phyloP scores from a whole-genome alignment of 768 basidiomycete species.

The Tubosaeta sp. region DNA sequence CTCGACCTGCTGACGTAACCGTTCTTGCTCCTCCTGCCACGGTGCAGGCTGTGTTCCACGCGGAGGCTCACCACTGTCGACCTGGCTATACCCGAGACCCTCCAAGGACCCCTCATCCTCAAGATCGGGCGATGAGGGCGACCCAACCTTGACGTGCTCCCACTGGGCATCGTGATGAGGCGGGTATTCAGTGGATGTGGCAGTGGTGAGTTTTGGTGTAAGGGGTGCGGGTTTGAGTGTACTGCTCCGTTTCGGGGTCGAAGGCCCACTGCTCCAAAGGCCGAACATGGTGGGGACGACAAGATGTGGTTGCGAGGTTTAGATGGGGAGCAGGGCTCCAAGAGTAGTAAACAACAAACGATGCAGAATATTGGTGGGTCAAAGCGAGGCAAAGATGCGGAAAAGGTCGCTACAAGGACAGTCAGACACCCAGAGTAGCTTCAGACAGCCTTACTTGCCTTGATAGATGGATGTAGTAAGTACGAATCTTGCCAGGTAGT shows the following conservation, averaged over 20 bases:
- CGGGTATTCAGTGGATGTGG: conserved; percentile 9
- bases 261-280: conserved; percentile 10
- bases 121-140: conserved; percentile 12
- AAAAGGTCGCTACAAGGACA: background rate
- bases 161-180: conserved; percentile 17
- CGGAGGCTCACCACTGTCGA: conserved; percentile 4
- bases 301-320: background rate
- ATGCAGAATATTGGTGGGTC: background rate
- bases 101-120: conserved; percentile 18
- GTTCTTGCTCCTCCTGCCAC: conserved; percentile 12
- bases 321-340: no score
- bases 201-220: conserved; percentile 20
- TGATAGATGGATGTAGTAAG: background rate
- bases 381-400: background rate
- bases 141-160: conserved; percentile 17
- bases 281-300: background rate
- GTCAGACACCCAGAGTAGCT: background rate
- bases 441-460: background rate
- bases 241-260: conserved; percentile 16
- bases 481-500: background rate
- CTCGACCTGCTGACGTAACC: conserved; percentile 10
- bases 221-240: conserved; percentile 19
- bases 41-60: background rate
- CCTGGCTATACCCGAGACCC: conserved; percentile 20
- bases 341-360: no score